Evolutionary conservation across 2,329 filamentous ascomycete species (phyloP), one percentile per base, ranked within the genome.

Genomic region (Ascochyta fabae): DNA sequence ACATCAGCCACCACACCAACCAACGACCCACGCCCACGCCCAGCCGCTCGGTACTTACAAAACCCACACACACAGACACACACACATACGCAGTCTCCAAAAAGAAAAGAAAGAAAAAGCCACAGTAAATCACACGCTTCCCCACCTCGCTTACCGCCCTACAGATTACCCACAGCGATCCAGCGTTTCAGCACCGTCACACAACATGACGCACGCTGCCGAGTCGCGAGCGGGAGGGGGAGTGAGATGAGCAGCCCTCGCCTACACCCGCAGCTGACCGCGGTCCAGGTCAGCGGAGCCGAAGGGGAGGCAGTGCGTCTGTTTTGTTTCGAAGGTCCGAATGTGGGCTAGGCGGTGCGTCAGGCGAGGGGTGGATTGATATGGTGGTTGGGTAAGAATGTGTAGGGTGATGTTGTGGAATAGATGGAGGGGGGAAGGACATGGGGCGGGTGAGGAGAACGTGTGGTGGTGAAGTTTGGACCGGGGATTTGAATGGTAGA

Each of bases 211-310:
- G 53, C 16, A 53, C 40, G 35, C 48, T 45, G 44, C 23, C 36
- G 40, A 53, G 45, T 26, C 29, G 27, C 13, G 35, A 27, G 42
- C 22, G 43, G 44, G 38, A 35, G 34, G 24, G 48, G 24, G 8
- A 6, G 24, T 6, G 24, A 6, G 8, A 26, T 26, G 24, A 26
- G 39, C 22, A 41, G 35, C 44, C 29, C 45, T 53, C 46, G 38
- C 45, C 34, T 54, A 19, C 58, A 52, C 47, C 59, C 49, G 52
- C 52, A 41, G 33, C 27, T 52, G 47, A 57, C 62, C 62, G 44
- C 34, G 34, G 38, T 53, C 62, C 60, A 48, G 60, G 62, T 48
- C 46, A 27, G 36, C 46, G 60, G 60, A 57, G 56, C 53, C 56
- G 54, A 59, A 33, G 34, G 23, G 16, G 19, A 31, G 22, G 8